Conservation (phyloP, 208 protist species). For the Angomonas ambiguus region DNA sequence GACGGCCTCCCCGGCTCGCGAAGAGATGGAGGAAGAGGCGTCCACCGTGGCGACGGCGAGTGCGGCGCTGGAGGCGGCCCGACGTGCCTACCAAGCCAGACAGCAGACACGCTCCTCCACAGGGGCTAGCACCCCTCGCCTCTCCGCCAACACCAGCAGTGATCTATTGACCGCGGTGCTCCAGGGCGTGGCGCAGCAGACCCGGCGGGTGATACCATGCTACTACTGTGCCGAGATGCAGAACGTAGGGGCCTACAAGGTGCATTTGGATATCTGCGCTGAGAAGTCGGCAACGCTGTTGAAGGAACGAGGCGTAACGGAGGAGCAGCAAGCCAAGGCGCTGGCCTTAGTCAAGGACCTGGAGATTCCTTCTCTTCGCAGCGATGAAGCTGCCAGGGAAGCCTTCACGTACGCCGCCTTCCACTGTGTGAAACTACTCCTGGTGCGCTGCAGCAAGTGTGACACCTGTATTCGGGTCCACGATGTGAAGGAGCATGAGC, state of each 20-base stretch:
- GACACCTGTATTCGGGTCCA: conserved; percentile 47
- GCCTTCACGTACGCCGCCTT: conserved; percentile 36
- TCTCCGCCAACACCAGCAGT: conserved; percentile 2
- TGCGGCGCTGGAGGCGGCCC: conserved; percentile 1
- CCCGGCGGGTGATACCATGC: conserved; percentile 61
- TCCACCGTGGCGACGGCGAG: neutral
- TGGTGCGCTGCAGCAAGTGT: conserved; percentile 62
- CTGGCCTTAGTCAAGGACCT: conserved; percentile 12
- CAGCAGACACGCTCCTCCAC: conserved; percentile 2
- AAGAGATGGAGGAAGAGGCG: neutral
- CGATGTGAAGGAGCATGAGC: conserved; percentile 67
- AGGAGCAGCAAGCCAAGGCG: neutral
- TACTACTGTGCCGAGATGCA: conserved; percentile 70
- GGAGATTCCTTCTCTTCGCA: conserved; percentile 16
- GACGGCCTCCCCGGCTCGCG: neutral
- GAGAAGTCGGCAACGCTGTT: conserved; percentile 30
- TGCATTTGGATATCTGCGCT: conserved; percentile 53
- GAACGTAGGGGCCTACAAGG: conserved; percentile 31
- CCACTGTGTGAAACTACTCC: conserved; percentile 43
- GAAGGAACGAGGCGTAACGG: neutral
- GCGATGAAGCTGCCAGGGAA: conserved; percentile 22
- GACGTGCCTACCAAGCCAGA: neutral
- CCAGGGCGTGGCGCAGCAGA: conserved; percentile 61
- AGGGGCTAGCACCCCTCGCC: neutral
- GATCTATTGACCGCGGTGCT: conserved; percentile 44